Evolutionary conservation across 169 alveolate species (phyloP).

Genomic region (Plasmodium blacklocki): DNA sequence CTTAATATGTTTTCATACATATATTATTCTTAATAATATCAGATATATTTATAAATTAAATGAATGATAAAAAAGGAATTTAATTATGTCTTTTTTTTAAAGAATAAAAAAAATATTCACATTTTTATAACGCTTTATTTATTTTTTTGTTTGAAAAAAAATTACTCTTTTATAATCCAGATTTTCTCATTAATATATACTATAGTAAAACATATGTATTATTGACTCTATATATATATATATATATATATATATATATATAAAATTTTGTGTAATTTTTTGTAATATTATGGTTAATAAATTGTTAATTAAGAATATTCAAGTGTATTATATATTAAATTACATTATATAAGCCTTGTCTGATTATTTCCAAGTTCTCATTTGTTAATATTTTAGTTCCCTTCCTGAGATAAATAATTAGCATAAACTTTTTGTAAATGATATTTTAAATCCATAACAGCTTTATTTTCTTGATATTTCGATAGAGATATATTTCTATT

Average conservation of each 20-base stretch:
- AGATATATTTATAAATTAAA: no score
- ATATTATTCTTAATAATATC: no score
- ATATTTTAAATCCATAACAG: conserved; percentile 21
- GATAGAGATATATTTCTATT: conserved; percentile 17
- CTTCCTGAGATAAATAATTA: neutral
- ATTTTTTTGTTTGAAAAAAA: no score
- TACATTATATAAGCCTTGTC: neutral
- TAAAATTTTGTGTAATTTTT: neutral
- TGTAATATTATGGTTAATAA: neutral
- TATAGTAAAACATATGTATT: no score
- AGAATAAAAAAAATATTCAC: no score
- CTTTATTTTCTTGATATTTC: conserved; percentile 39
- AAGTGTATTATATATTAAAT: neutral
- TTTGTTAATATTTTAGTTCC: neutral
- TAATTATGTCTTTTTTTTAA: no score
- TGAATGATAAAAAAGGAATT: no score
- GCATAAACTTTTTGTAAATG: conserved; percentile 5
- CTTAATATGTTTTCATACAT: no score
- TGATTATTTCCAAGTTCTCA: neutral
- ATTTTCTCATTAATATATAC: no score
- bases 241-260: neutral
- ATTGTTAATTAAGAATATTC: neutral
- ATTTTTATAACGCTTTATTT: no score
- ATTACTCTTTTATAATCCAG: no score
- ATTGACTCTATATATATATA: no score